Evolutionary conservation across 768 basidiomycete species (phyloP), one percentile per base, ranked within the genome.

Genomic region (Melanogaster broomeanus): DNA sequence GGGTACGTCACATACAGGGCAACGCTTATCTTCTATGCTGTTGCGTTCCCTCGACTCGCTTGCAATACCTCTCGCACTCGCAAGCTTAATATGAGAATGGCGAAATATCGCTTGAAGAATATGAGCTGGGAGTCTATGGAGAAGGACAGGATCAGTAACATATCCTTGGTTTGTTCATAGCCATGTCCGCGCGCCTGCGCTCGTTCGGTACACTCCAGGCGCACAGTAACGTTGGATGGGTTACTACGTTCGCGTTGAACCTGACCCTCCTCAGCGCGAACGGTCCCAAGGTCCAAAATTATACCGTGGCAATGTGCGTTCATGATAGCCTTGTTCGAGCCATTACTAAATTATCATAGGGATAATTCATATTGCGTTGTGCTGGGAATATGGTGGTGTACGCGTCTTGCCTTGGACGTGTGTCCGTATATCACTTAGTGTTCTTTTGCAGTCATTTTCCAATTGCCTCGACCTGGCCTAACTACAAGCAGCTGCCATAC

Each of bases 321-420:
- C 16, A 13, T 10, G 13, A 13, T n/a, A n/a, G 31, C 8, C 22
- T n/a, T n/a, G 3, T 5, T 27, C 19, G 4, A 12, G 12, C 25
- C 35, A 0, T 10, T 10, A 12, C 21, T 42, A 15, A 45, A 30
- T 37, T 42, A 31, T 40, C 12, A 19, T 52, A 88, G 87, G 21
- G 84, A 82, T 13, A 91, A 85, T 51, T 76, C 73, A 0, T 90
- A 90, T 56, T 87, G 87, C 90, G 87, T 94, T 11, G 40, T 93
- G 1, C 74, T 77, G 9, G 91, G 90, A 8, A 83, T 92, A 43
- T 93, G 92, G 84, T 95, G 92, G 92, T 91, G 89, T 90, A 70
- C 42, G 86, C 69, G 1, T 34, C 38, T 33, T 22, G 11, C 18
- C 15, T 5, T 31, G 7, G 8, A 27, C 11, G 18, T 12, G 19